Percentiles rank a stretch among this genome's conserved stretches.
Evolutionary conservation across 306 rosid species (phyloP).

Genomic region (Dryas octopetala): DNA sequence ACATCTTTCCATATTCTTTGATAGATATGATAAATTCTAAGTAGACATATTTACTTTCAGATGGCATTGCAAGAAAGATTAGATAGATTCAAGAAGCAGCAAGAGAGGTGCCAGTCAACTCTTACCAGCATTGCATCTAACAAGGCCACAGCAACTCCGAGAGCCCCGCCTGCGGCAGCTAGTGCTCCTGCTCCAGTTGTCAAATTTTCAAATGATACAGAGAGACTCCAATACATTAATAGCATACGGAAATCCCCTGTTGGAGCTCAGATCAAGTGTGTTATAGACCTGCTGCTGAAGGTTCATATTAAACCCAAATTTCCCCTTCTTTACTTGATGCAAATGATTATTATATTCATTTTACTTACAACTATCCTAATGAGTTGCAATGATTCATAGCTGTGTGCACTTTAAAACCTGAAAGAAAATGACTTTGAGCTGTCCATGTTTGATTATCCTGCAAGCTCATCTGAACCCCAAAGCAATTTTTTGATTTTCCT

Average conservation of each 20-base stretch:
- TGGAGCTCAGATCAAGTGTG: constrained; percentile 95
- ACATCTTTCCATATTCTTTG: background rate
- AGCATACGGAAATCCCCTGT: constrained; percentile 74
- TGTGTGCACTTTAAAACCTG: constrained; percentile 2
- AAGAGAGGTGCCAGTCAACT: constrained; percentile 64
- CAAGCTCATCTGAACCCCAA: background rate
- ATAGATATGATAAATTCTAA: background rate
- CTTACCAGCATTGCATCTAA: constrained; percentile 62
- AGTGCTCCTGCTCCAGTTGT: constrained; percentile 55
- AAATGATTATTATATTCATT: background rate
- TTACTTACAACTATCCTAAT: background rate
- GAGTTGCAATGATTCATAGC: background rate
- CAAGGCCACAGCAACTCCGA: constrained; percentile 32
- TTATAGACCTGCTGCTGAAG: constrained; percentile 74
- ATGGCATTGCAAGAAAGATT: constrained; percentile 66
- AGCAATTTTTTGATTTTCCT: background rate
- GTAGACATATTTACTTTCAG: constrained; percentile 19
- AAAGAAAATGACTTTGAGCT: background rate
- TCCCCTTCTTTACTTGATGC: constrained; percentile 10
- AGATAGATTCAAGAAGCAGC: constrained; percentile 72
- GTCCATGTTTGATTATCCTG: background rate
- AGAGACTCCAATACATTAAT: constrained; percentile 85
- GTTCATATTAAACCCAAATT: constrained; percentile 30
- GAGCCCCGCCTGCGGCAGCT: constrained; percentile 29
- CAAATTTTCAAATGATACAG: constrained; percentile 88